Conservation (phyloP, 768 basidiomycete genomes). For the Dendrothele bispora region DNA sequence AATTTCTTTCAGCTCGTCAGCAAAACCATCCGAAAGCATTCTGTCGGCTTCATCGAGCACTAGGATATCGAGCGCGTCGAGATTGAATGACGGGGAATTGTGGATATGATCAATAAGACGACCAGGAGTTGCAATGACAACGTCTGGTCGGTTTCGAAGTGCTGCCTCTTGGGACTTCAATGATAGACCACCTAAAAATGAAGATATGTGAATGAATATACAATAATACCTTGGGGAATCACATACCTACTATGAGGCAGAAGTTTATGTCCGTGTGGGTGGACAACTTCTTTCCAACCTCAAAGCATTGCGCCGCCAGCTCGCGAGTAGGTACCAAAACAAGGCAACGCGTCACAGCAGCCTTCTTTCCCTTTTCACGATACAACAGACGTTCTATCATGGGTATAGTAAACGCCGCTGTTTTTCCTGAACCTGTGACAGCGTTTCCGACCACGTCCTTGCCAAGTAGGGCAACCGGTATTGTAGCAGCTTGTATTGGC, state of each 20-base stretch:
- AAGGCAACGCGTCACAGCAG: constrained; percentile 86
- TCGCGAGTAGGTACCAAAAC: constrained; percentile 94
- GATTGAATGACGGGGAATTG: constrained; percentile 90
- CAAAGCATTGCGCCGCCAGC: constrained; percentile 92
- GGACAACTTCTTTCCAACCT: constrained; percentile 84
- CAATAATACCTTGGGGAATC: constrained; percentile 7
- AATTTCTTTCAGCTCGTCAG: constrained; percentile 92
- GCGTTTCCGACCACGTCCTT: constrained; percentile 96
- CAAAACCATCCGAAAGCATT: constrained; percentile 95
- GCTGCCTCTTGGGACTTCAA: constrained; percentile 88
- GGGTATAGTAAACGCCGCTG: constrained; percentile 95
- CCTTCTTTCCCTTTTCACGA: constrained; percentile 84
- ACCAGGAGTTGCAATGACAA: constrained; percentile 96
- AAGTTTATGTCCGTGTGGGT: constrained; percentile 87
- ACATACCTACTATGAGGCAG: constrained; percentile 87
- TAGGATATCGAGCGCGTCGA: constrained; percentile 90
- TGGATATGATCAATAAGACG: constrained; percentile 97
- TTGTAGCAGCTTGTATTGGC: constrained; percentile 92
- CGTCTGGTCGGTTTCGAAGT: constrained; percentile 85
- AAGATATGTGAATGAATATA: constrained; percentile 8
- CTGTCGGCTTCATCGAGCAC: constrained; percentile 98
- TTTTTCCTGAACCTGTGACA: constrained; percentile 97
- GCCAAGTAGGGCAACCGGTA: constrained; percentile 90
- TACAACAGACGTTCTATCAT: constrained; percentile 91
- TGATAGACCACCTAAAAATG: constrained; percentile 77